phyloP scores from a whole-genome alignment of 768 basidiomycete species.

The Trametes cingulata region DNA sequence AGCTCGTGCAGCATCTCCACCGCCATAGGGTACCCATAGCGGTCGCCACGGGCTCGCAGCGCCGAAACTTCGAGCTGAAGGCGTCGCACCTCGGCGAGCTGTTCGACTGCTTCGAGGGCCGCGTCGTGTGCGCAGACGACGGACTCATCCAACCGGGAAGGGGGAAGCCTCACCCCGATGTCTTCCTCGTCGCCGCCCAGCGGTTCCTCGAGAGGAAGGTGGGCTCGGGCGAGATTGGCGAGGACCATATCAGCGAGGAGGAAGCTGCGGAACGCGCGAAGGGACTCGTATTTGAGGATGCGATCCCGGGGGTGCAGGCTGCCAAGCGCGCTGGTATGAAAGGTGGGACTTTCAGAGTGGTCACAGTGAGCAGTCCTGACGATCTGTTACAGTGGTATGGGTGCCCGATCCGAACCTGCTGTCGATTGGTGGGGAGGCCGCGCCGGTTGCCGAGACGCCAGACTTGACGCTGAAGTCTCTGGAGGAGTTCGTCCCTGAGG shows the following conservation, averaged over 20 bases:
- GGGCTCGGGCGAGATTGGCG: constrained; percentile 43
- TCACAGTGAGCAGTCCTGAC: too few species aligned
- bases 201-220: constrained; percentile 57
- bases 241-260: constrained; percentile 31
- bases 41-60: constrained; percentile 74
- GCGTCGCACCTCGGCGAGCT: constrained; percentile 65
- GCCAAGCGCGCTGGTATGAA: constrained; percentile 86
- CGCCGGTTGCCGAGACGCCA: constrained; percentile 47
- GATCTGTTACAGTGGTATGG: constrained; percentile 65
- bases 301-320: constrained; percentile 72
- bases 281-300: constrained; percentile 85
- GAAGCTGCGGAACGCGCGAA: constrained; percentile 51
- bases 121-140: constrained; percentile 76
- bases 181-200: constrained; percentile 74
- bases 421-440: constrained; percentile 43
- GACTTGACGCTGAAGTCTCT: constrained; percentile 63
- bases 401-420: constrained; percentile 75
- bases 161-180: constrained; percentile 83
- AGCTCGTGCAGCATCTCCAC: constrained; percentile 71
- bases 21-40: constrained; percentile 72
- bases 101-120: constrained; percentile 66
- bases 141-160: constrained; percentile 41
- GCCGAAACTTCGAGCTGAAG: constrained; percentile 68
- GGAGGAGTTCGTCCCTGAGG: constrained; percentile 74
- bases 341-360: constrained; percentile 42